Evolutionary conservation across 2,329 filamentous ascomycete genomes (phyloP).

Genomic region (Ophiobolus disseminans): DNA sequence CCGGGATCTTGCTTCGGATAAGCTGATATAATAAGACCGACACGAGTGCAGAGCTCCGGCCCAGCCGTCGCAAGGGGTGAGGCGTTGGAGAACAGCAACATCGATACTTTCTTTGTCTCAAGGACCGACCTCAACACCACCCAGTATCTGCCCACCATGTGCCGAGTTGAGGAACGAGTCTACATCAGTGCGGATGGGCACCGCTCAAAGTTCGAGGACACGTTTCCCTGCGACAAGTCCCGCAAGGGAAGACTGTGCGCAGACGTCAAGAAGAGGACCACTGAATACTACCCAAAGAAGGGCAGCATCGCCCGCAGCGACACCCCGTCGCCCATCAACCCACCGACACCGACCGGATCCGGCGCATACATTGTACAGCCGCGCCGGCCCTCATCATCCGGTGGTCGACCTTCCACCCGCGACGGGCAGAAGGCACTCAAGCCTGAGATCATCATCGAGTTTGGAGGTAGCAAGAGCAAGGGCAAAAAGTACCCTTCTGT

Average conservation of each 20-base stretch:
- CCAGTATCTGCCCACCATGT: conserved; percentile 31
- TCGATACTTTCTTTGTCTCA: background rate
- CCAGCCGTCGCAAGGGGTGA: conserved; percentile 18
- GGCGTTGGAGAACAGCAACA: conserved; percentile 8
- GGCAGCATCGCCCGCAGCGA: conserved; percentile 27
- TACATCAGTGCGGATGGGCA: conserved; percentile 36
- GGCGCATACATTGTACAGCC: conserved; percentile 32
- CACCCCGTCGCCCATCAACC: conserved; percentile 39
- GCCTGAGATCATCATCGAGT: conserved; percentile 38
- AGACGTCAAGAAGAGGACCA: conserved; percentile 30
- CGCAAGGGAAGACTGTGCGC: conserved; percentile 31
- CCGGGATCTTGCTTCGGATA: conserved; percentile 28
- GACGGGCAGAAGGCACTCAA: conserved; percentile 30
- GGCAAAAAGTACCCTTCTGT: conserved; percentile 33
- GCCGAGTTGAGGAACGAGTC: conserved; percentile 40
- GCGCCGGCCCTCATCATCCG: conserved; percentile 32
- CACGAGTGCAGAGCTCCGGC: conserved; percentile 17
- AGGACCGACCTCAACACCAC: background rate
- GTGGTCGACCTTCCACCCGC: conserved; percentile 34
- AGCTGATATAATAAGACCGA: conserved; percentile 19
- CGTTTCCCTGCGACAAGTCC: conserved; percentile 34
- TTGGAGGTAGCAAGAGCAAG: conserved; percentile 34
- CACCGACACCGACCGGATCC: conserved; percentile 37
- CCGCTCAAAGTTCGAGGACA: conserved; percentile 31
- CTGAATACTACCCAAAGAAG: conserved; percentile 30